A percentile compares a stretch with the other conserved stretches of the same genome.
Conservation (phyloP, 2,329 filamentous ascomycete species). For the Trichoderma aggressivum region DNA sequence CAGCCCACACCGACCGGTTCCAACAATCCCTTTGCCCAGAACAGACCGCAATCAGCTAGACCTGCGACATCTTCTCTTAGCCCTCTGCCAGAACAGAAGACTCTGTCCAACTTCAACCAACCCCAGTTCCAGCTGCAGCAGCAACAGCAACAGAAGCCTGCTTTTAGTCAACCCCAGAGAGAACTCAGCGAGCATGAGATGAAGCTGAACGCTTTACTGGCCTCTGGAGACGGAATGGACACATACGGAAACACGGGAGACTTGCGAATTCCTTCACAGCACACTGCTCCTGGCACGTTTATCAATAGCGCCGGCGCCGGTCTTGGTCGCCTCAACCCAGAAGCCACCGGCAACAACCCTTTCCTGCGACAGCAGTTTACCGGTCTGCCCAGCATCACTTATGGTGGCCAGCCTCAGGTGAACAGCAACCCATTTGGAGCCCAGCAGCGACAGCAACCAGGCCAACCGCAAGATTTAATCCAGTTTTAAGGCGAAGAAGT, state of each 20-base stretch:
- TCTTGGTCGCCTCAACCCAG: constrained; percentile 62
- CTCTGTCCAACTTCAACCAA: constrained; percentile 58
- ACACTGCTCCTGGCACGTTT: constrained; percentile 93
- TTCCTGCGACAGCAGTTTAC: constrained; percentile 84
- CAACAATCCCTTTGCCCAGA: constrained; percentile 94
- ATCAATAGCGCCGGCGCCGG: constrained; percentile 90
- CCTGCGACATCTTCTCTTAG: constrained; percentile 67
- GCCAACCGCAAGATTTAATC: constrained; percentile 57
- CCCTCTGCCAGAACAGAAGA: constrained; percentile 77
- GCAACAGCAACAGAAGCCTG: constrained; percentile 30
- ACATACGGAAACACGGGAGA: constrained; percentile 98
- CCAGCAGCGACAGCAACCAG: constrained; percentile 45
- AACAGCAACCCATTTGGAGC: constrained; percentile 58
- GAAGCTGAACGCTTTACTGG: constrained; percentile 80
- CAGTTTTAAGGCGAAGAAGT: constrained; percentile 50
- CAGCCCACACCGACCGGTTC: constrained; percentile 87
- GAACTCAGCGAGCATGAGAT: constrained; percentile 63
- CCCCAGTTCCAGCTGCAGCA: constrained; percentile 46
- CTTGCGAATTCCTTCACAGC: constrained; percentile 89
- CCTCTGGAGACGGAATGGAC: constrained; percentile 87
- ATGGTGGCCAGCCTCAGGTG: constrained; percentile 46
- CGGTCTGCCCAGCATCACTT: constrained; percentile 63
- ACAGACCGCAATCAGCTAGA: constrained; percentile 51
- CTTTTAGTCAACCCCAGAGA: constrained; percentile 45
- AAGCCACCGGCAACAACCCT: constrained; percentile 83